Conservation (phyloP, 1,284 basidiomycete species). For the Exobasidium cylindrosporum region DNA sequence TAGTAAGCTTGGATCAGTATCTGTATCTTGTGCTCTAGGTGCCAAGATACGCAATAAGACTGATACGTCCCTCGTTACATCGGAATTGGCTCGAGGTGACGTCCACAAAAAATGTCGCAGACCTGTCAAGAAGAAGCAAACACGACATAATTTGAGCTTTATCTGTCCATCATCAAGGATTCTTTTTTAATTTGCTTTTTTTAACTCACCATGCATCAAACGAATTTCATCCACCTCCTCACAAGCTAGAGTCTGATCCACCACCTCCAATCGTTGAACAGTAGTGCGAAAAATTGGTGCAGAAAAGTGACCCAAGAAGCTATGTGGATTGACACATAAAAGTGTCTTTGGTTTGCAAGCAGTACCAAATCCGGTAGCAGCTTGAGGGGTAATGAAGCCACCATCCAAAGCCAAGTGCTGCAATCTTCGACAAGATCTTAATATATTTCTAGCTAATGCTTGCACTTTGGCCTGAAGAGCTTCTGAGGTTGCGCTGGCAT, state of each 20-base stretch:
- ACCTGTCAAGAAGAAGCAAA: conserved; percentile 9
- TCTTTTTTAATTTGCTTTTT: not conserved
- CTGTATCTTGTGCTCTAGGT: conserved; percentile 1
- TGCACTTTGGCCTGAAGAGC: conserved; percentile 28
- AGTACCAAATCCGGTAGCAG: conserved; percentile 45
- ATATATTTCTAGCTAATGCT: conserved; percentile 18
- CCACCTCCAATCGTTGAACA: conserved; percentile 34
- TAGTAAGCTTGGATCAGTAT: not conserved
- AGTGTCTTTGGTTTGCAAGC: conserved; percentile 46
- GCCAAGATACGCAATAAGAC: conserved; percentile 32
- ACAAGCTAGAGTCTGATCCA: conserved; percentile 46
- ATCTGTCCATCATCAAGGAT: too few relatives aligned
- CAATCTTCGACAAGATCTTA: conserved; percentile 43
- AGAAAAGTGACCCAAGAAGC: conserved; percentile 45
- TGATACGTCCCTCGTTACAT: conserved; percentile 31
- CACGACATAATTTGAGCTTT: not conserved
- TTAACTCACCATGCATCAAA: conserved; percentile 28
- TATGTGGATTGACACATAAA: conserved; percentile 50
- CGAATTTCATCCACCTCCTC: conserved; percentile 47
- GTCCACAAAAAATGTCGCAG: conserved; percentile 40
- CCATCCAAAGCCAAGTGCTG: conserved; percentile 46
- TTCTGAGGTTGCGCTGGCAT: conserved; percentile 27
- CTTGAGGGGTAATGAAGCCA: conserved; percentile 35
- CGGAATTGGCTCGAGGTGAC: conserved; percentile 45
- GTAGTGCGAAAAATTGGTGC: conserved; percentile 46